A percentile compares a stretch with the other conserved stretches of the same genome.
These are phyloP conservation scores for Chondrostereum purpureum DNA, from an alignment of 1,284 basidiomycete species.

Conservation along the genomic window DNA sequence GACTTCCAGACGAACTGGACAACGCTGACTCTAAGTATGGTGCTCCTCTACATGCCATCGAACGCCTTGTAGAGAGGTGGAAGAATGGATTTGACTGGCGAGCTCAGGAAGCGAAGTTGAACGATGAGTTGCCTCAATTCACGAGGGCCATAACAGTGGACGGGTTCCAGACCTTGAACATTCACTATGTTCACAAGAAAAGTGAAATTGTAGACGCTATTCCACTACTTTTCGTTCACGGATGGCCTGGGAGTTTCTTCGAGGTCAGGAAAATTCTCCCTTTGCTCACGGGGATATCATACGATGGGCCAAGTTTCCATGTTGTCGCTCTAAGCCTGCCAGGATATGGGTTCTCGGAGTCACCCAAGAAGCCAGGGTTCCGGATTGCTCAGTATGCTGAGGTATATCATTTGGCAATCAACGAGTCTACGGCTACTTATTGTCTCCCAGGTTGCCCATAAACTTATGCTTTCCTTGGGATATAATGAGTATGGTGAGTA, in stretches of 20 bases:
- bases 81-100: slow-evolving; percentile 41
- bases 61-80: slow-evolving; percentile 36
- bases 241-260: slow-evolving; percentile 56
- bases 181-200: no score
- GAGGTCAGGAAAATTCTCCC: slow-evolving; percentile 50
- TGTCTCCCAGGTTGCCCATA: no score
- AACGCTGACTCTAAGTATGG: slow-evolving; percentile 41
- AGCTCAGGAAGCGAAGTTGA: slow-evolving; percentile 33
- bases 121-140: slow-evolving; percentile 40
- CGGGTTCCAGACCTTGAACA: slow-evolving; percentile 34
- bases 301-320: slow-evolving; percentile 48
- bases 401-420: slow-evolving; percentile 38
- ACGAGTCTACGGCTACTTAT: no score
- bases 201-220: slow-evolving; percentile 34
- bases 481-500: no score
- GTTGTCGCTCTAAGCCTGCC: slow-evolving; percentile 49
- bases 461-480: no score
- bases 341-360: slow-evolving; percentile 49
- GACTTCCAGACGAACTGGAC: slow-evolving; percentile 41
- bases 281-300: slow-evolving; percentile 30
- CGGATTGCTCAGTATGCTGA: slow-evolving; percentile 31
- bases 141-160: slow-evolving; percentile 37
- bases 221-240: slow-evolving; percentile 45
- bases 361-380: slow-evolving; percentile 18
- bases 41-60: slow-evolving; percentile 37